Evolutionary conservation across 345 rosid species (phyloP).

Genomic region (Pugionium dolabratum): DNA sequence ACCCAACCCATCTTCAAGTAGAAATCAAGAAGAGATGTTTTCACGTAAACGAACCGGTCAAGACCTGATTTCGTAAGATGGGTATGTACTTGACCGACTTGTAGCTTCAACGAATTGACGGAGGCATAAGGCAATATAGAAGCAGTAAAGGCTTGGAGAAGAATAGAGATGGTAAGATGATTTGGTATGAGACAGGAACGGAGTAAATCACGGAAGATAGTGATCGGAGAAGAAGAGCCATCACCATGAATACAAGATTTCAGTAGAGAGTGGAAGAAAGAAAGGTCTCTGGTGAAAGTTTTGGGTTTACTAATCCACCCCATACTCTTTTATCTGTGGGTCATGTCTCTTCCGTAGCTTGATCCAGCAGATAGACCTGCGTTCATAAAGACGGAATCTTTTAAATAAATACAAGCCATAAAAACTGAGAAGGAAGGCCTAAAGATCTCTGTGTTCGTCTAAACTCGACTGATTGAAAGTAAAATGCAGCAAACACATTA

Average conservation of each 20-base stretch:
- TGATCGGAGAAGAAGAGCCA: constrained; percentile 43
- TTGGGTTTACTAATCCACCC: constrained; percentile 27
- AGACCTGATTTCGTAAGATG: constrained; percentile 57
- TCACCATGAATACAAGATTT: constrained; percentile 45
- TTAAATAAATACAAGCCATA: too few relatives aligned
- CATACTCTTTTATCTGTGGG: constrained; percentile 28
- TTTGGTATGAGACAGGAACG: constrained; percentile 51
- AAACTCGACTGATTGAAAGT: too few relatives aligned
- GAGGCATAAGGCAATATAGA: constrained; percentile 17
- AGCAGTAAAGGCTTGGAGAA: constrained; percentile 48
- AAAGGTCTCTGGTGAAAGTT: constrained; percentile 39
- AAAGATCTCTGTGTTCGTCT: too few relatives aligned
- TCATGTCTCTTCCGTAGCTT: too few relatives aligned
- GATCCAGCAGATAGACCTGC: too few relatives aligned
- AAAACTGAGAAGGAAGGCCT: too few relatives aligned
- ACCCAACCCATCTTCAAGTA: constrained; percentile 50
- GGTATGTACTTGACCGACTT: constrained; percentile 52
- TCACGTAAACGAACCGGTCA: constrained; percentile 54
- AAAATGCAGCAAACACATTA: too few relatives aligned
- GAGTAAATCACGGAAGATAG: constrained; percentile 55
- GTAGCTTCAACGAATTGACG: constrained; percentile 27
- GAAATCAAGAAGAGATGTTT: constrained; percentile 55
- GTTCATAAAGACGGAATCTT: too few relatives aligned
- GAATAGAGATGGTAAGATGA: constrained; percentile 57
- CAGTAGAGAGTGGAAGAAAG: constrained; percentile 52